A percentile compares a stretch with the other conserved stretches of the same genome.
Evolutionary conservation across 768 basidiomycete genomes (phyloP).

Genomic region (Termitomyces titanicus): DNA sequence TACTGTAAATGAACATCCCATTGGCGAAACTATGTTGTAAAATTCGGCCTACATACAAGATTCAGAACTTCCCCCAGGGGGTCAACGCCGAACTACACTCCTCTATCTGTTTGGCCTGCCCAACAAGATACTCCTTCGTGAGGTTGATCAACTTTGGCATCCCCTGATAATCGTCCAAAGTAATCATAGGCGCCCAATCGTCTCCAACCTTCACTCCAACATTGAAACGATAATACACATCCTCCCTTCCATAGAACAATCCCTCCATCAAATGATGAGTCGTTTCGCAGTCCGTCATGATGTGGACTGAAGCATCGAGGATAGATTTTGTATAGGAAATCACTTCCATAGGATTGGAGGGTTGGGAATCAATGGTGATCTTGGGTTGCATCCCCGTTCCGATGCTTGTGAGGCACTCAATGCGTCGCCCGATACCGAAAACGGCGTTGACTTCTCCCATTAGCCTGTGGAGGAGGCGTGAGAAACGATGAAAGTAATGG

Average conservation of each 20-base stretch:
- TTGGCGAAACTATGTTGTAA: too few relatives aligned
- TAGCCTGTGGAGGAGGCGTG: conserved; percentile 12
- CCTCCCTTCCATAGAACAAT: conserved; percentile 6
- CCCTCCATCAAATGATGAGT: conserved; percentile 6
- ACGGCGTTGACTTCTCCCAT: conserved; percentile 22
- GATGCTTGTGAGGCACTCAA: conserved; percentile 7
- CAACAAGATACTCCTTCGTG: conserved; percentile 7
- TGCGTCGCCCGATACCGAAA: conserved; percentile 11
- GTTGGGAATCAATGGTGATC: conserved; percentile 1
- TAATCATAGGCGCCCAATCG: conserved; percentile 9
- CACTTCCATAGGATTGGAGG: background rate
- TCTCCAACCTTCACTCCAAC: conserved; percentile 7
- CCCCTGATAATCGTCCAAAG: conserved; percentile 6
- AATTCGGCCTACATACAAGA: too few relatives aligned
- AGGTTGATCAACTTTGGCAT: conserved; percentile 8
- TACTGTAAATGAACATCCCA: background rate
- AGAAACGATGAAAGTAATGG: background rate
- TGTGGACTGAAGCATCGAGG: background rate
- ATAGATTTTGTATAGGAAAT: conserved; percentile 1
- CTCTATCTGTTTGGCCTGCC: background rate
- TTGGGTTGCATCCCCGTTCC: conserved; percentile 13
- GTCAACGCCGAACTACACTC: conserved; percentile 4
- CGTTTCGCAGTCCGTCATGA: conserved; percentile 11
- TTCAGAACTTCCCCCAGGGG: too few relatives aligned
- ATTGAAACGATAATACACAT: conserved; percentile 13